Conservation (phyloP, 2,329 filamentous ascomycete species). For the Neurospora sp. region DNA sequence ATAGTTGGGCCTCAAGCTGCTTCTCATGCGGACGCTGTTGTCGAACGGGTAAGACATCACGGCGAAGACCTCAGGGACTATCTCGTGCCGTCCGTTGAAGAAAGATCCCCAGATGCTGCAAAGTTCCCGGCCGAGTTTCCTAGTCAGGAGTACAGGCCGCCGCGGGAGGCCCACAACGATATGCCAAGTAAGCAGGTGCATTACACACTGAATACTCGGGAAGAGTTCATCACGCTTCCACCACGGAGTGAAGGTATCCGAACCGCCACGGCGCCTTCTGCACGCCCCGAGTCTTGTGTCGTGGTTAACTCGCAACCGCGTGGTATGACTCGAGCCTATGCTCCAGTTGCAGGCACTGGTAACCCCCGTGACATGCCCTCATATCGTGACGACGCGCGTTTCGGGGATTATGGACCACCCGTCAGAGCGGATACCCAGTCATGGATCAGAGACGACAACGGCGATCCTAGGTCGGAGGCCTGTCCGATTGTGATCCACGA, state of each 20-base stretch:
- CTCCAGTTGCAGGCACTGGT: background rate
- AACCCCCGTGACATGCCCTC: background rate
- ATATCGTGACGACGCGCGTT: conserved; percentile 2
- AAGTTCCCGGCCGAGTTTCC: conserved; percentile 5
- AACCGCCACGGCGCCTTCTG: background rate
- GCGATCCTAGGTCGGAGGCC: conserved; percentile 10
- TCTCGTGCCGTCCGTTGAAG: conserved; percentile 38
- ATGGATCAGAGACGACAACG: conserved; percentile 11
- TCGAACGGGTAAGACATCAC: conserved; percentile 16
- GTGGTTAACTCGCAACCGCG: conserved; percentile 5
- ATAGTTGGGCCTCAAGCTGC: conserved; percentile 13
- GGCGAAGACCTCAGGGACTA: conserved; percentile 29
- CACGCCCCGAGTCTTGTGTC: conserved; percentile 3
- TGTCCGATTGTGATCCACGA: conserved; percentile 11
- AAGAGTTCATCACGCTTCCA: conserved; percentile 15
- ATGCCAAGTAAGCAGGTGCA: background rate
- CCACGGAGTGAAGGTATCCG: conserved; percentile 8
- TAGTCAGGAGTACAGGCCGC: background rate
- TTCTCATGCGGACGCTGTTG: conserved; percentile 5
- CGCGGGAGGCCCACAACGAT: background rate
- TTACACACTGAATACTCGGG: conserved; percentile 4
- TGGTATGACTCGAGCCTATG: background rate
- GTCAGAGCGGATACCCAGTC: conserved; percentile 10
- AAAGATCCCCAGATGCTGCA: conserved; percentile 26
- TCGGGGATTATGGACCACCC: conserved; percentile 2